phyloP scores from a whole-genome alignment of 345 rosid species.

The Murraya koenigii region DNA sequence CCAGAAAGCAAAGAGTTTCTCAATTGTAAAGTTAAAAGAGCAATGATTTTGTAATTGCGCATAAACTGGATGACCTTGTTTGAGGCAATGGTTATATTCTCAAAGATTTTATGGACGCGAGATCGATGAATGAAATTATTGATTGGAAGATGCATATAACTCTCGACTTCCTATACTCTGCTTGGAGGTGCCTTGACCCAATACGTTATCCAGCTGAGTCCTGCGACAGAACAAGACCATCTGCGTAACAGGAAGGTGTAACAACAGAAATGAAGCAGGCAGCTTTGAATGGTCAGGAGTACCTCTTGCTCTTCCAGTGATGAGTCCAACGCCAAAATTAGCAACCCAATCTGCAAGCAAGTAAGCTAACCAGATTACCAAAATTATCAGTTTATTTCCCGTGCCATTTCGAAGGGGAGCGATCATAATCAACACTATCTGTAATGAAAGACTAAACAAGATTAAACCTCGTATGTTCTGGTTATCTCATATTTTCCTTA shows the following conservation, averaged over 20 bases:
- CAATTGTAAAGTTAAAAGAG: background rate
- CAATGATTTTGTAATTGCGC: background rate
- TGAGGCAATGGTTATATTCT: background rate
- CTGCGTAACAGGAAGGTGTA: conserved; percentile 52
- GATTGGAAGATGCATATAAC: conserved; percentile 1
- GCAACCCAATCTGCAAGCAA: conserved; percentile 65
- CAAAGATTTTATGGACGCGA: background rate
- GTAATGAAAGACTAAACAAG: conserved; percentile 53
- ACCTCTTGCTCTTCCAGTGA: conserved; percentile 36
- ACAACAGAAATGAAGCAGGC: conserved; percentile 64
- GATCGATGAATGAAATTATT: background rate
- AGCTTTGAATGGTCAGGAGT: background rate
- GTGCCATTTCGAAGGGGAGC: conserved; percentile 55
- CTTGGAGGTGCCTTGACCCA: conserved; percentile 38
- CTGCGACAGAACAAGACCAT: conserved; percentile 50
- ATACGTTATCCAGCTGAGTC: conserved; percentile 49
- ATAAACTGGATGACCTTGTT: background rate
- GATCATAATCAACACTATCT: conserved; percentile 42
- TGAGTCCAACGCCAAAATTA: conserved; percentile 50
- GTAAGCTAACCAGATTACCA: conserved; percentile 55
- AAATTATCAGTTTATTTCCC: conserved; percentile 26
- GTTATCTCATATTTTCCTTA: conserved; percentile 35
- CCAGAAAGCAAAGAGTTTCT: background rate
- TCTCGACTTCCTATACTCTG: too few relatives aligned
- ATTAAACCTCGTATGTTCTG: conserved; percentile 61